Base-by-base conservation (phyloP, 768 basidiomycete genomes). In the Boletus eberwhitei region DNA sequence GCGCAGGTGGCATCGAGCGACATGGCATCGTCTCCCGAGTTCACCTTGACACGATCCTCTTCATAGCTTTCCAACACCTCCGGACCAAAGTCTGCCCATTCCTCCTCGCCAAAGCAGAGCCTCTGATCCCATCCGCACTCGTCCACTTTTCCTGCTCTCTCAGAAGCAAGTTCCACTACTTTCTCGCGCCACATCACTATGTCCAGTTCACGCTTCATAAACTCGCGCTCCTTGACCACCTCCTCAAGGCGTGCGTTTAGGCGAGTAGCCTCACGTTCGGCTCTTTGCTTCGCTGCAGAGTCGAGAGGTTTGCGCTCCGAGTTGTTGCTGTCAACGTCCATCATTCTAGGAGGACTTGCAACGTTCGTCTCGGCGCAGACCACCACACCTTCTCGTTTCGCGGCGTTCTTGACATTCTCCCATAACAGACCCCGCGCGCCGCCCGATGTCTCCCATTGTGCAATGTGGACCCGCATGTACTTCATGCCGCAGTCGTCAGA, bases 111-210 rank as follows among this genome's bases (percentile, higher is more conserved):
- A 65, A 87, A 86, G 55, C 88, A 88, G 22, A 97, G 75, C 31
- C 93, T 78, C 62, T 86, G 85, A 68, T 97, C 93, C 85, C 93
- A 94, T 5, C 94, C 93, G 70, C 93, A 97, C 61, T 83, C 81
- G 17, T 82, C 80, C 16, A 83, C 66, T n/a, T 74, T 72, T 55
- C 83, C 82, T 11, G 87, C 83, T 36, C 88, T 79, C 41, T 81
- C 81, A n/a, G 74, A 77, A 22, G 88, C 89, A 40, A 89, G 76
- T 53, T 83, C 79, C 16, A 89, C 73, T 29, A 91, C 69, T 52
- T 78, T 80, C 71, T 87, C 87, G 53, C 88, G 80, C 85, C 88
- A 87, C 11, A 79, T 48, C 17, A 90, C 75, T 34, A 84, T 75
- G 54, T 89, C 88, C 77, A 89, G 78, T 38, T 84, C 85, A 37